Evolutionary conservation across 129 eudicot species (phyloP).

Genomic region (Oenanthe sinensis): DNA sequence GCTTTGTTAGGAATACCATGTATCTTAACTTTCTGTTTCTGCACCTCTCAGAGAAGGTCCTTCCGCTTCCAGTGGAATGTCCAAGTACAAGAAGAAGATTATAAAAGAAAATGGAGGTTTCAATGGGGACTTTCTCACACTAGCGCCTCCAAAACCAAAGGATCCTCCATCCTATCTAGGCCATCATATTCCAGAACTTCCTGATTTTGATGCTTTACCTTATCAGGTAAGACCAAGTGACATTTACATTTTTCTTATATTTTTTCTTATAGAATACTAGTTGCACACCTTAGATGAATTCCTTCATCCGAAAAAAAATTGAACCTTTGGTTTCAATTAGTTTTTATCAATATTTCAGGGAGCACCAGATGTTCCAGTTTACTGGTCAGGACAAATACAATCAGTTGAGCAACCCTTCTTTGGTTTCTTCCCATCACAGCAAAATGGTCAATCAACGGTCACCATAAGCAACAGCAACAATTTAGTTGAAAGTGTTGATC

Average conservation of each 20-base stretch:
- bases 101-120: conserved; percentile 22
- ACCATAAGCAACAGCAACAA: conserved; percentile 19
- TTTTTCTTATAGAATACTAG: not conserved
- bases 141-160: conserved; percentile 55
- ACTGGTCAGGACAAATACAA: conserved; percentile 19
- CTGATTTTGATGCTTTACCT: conserved; percentile 17
- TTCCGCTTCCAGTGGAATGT: conserved; percentile 16
- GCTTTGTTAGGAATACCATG: not conserved
- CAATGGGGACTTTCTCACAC: conserved; percentile 50
- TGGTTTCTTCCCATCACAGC: conserved; percentile 46
- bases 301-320: not conserved
- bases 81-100: conserved; percentile 19
- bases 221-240: conserved; percentile 26
- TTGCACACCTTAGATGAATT: not conserved
- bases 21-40: conserved; percentile 14
- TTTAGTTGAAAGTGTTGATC: conserved; percentile 56
- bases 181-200: conserved; percentile 16
- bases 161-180: conserved; percentile 24
- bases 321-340: not conserved
- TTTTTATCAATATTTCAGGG: conserved; percentile 29
- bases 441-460: conserved; percentile 7
- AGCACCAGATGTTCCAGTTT: conserved; percentile 13
- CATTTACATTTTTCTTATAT: not conserved
- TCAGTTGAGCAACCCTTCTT: conserved; percentile 35
- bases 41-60: conserved; percentile 35